Evolutionary conservation across 345 rosid genomes (phyloP).

Genomic region (Hibiscus syriacus): DNA sequence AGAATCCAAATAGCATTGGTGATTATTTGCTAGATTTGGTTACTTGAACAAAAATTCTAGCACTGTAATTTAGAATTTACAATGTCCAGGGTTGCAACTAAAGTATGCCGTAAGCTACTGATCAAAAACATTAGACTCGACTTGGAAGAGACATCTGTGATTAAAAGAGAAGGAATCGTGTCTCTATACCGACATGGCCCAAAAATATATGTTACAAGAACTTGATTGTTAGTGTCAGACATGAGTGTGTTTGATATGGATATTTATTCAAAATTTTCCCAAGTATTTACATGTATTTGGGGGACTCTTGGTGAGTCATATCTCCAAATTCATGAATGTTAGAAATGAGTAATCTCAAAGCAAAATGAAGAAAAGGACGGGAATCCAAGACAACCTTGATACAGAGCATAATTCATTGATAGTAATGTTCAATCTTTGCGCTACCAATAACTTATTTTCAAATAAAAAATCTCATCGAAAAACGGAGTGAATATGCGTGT

Average conservation of each 20-base stretch:
- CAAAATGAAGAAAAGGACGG: not conserved
- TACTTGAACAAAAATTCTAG: not conserved
- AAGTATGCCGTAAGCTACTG: not conserved
- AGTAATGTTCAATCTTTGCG: not conserved
- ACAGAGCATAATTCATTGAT: not conserved
- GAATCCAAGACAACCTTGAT: not conserved
- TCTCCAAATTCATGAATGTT: not conserved
- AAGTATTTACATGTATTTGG: not conserved
- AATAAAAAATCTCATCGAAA: slow-evolving; percentile 54
- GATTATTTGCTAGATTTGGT: too few relatives aligned
- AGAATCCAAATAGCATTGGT: not conserved
- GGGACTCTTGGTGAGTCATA: not conserved
- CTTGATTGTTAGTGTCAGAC: not conserved
- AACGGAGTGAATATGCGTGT: slow-evolving; percentile 95
- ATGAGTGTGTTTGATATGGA: not conserved
- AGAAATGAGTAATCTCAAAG: not conserved
- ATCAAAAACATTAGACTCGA: not conserved
- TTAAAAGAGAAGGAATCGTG: not conserved
- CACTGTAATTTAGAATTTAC: not conserved
- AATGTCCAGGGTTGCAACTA: not conserved
- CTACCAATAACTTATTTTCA: not conserved
- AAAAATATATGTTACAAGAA: not conserved
- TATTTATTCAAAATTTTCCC: too few relatives aligned
- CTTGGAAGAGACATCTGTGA: not conserved
- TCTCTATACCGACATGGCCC: not conserved